Evolutionary conservation across 257 asterid genomes (phyloP), one percentile per base, ranked within the genome.

Genomic region (Plantago major): DNA sequence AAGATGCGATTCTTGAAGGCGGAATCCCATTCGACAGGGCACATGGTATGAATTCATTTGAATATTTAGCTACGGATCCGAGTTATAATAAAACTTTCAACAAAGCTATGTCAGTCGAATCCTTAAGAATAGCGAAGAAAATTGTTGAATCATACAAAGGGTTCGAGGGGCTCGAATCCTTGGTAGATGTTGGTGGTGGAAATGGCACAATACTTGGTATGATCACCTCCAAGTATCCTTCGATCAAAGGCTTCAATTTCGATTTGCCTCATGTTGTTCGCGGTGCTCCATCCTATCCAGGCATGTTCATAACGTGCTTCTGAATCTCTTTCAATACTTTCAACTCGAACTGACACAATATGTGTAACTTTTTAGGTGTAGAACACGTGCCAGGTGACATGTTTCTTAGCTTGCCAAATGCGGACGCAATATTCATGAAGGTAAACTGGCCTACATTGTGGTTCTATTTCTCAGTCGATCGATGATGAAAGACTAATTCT

Each of bases 361-460:
- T 2, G 30, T 33, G 3, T 13, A 16, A 42, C 38, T 55, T 28
- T 58, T 22, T 19, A 77, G 86, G 89, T 1, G 76, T 81, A 56
- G 84, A 80, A 60, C 87, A 83, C 55, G 75, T 82, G 11, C 78
- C 83, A 8, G 94, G 90, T 11, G 89, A 87, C 65, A 87, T 84
- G 96, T 88, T 88, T 67, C 83, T 54, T 7, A 76, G 87, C 30
- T 83, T 88, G 30, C 96, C 96, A 0, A 66, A 50, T 46, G 96
- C 81, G 12, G 92, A 85, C 61, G 92, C 83, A 49, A 81, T 88
- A 60, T 85, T 88, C 67, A 76, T 85, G 95, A 88, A 83, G 89
- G 95, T 86, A 33, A 11, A 43, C 18, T 16, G 12, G 30, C 11
- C 28, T 50, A 48, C 46, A 11, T 12, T 55, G 15, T 3, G 16